Base-by-base conservation (phyloP, 129 eudicot species). In the Flaveria ramosissima region DNA sequence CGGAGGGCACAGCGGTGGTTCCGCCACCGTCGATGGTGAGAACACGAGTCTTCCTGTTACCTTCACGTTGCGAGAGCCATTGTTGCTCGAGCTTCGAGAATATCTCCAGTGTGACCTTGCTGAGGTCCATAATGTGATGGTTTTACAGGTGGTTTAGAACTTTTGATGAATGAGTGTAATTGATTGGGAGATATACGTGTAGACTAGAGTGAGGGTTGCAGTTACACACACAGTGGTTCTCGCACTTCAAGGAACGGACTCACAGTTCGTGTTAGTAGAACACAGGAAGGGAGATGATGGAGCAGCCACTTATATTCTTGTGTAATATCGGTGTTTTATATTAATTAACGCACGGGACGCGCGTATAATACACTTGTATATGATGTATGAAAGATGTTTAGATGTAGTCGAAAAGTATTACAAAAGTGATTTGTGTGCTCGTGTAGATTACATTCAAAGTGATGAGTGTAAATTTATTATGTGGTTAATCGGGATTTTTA, bases 41-140 rank as follows among this genome's bases (percentile, higher is more conserved):
- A 2, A 91, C 84, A 0, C 96, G 88, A 5, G 96, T 88, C 59
- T 94, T 94, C 60, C 78, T 89, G 36, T 69, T 80, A 57, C 4
- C 13, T 7, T 84, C 85, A 36, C 78, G 85, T 81, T 85, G 92
- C 73, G 88, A 69, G 57, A 94, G 81, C 99, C 99, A 94, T 72
- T 94, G 88, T 83, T 94, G 92, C 81, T 94, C 99, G 6, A 94
- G 93, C 93, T 91, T 94, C 8, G 99, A 83, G 84, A 94, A 94
- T 70, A 94, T 94, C 86, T 94, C 99, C 60, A 91, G 82, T 2
- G 97, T 91, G 47, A 91, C 68, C 48, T 91, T 85, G 78, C 89
- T 86, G 13, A 93, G 65, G 62, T 88, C 96, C 96, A 86, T 88
- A 24, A 6, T 63, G 15, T 27, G 19, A 14, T 45, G 41, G 41